Conservation (phyloP, 2,329 filamentous ascomycete genomes). For the Dothideomycetes sp. region DNA sequence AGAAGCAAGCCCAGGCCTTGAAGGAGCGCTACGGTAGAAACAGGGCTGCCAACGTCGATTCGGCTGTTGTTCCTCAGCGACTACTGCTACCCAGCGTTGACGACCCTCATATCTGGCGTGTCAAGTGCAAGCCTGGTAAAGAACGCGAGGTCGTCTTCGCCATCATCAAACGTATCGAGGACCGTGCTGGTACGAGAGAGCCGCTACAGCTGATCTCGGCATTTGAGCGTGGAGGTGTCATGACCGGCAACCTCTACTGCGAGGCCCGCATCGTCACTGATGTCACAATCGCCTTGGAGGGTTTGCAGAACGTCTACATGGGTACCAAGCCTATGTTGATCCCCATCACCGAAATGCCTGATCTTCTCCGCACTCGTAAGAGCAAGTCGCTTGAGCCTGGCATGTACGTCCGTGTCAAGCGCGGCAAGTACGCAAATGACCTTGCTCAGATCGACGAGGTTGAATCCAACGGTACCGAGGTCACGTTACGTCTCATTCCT, state of each 20-base stretch:
- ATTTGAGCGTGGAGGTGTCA: conserved; percentile 80
- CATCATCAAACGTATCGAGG: conserved; percentile 81
- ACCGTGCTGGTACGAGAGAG: conserved; percentile 67
- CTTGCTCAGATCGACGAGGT: conserved; percentile 87
- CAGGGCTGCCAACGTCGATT: conserved; percentile 58
- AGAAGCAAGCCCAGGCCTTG: conserved; percentile 81
- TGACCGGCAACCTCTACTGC: conserved; percentile 93
- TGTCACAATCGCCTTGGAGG: conserved; percentile 72
- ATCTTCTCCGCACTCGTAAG: conserved; percentile 83
- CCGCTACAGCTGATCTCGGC: conserved; percentile 78
- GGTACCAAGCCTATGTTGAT: conserved; percentile 79
- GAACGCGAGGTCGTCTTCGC: conserved; percentile 83
- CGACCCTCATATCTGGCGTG: conserved; percentile 91
- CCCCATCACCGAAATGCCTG: conserved; percentile 94
- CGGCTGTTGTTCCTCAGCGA: conserved; percentile 71
- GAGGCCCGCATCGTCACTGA: conserved; percentile 83
- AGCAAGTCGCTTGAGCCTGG: conserved; percentile 76
- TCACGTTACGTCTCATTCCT: conserved; percentile 78
- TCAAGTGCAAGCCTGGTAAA: conserved; percentile 89
- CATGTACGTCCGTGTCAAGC: conserved; percentile 82
- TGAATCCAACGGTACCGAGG: conserved; percentile 83
- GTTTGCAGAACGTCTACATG: conserved; percentile 82
- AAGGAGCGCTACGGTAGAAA: conserved; percentile 76
- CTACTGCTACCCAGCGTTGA: conserved; percentile 85
- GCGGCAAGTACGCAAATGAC: conserved; percentile 77